phyloP scores from a whole-genome alignment of 371 early-diverging fungal genomes.

The Nematocida sp. region DNA sequence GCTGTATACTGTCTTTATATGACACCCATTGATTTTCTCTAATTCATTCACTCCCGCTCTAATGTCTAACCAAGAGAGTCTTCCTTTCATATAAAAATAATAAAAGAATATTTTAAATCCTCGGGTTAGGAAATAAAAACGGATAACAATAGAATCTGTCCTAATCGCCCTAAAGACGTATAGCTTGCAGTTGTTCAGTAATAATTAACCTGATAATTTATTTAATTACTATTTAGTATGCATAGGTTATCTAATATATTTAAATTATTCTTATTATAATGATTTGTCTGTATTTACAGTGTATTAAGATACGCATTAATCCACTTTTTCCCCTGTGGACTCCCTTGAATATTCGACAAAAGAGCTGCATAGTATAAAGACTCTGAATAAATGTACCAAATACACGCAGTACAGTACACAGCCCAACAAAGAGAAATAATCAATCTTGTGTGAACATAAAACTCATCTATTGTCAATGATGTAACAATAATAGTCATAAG shows the following conservation, averaged over 20 bases:
- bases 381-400: conserved; percentile 14
- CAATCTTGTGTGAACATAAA: neutral
- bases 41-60: conserved; percentile 69
- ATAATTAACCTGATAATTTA: too few species aligned
- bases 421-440: neutral
- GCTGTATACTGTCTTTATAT: conserved; percentile 69
- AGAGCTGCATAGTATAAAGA: conserved; percentile 13
- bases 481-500: neutral
- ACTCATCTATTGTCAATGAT: neutral
- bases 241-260: too few species aligned
- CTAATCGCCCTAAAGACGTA: too few species aligned
- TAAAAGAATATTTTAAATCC: neutral
- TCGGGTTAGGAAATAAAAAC: neutral
- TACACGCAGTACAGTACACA: neutral
- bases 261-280: neutral
- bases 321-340: neutral
- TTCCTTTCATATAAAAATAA: conserved; percentile 69
- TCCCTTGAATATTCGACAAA: conserved; percentile 11
- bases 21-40: conserved; percentile 59
- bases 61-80: conserved; percentile 70
- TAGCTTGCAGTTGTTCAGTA: too few species aligned
- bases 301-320: conserved; percentile 10
- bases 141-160: too few species aligned
- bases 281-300: conserved; percentile 5
- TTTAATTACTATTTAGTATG: too few species aligned